A percentile compares a stretch with the other conserved stretches of the same genome.
These are phyloP conservation scores for Daldinia vernicosa DNA, from an alignment of 495 filamentous ascomycete species.

Conservation along the genomic window DNA sequence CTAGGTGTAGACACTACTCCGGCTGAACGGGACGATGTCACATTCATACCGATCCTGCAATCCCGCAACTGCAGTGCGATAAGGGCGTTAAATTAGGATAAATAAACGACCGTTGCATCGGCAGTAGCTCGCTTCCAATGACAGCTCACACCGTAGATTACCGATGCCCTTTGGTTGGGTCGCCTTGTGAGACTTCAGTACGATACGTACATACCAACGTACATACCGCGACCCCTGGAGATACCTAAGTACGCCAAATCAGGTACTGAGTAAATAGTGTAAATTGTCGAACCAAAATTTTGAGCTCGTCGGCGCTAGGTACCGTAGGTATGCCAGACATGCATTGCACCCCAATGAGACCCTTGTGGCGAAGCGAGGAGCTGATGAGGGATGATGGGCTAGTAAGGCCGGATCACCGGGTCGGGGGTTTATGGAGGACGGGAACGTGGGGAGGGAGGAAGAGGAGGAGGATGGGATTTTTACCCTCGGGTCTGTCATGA, in stretches of 20 bases:
- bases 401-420: conserved; percentile 7
- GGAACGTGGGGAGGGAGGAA: background rate
- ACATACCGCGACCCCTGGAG: conserved; percentile 10
- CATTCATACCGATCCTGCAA: conserved; percentile 42
- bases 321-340: background rate
- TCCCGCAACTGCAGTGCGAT: conserved; percentile 33
- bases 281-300: background rate
- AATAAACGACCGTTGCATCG: conserved; percentile 31
- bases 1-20: conserved; percentile 34
- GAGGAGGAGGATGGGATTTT: conserved; percentile 2
- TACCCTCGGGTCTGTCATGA: conserved; percentile 19
- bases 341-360: conserved; percentile 3
- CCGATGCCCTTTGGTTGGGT: conserved; percentile 27
- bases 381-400: background rate
- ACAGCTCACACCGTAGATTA: conserved; percentile 17
- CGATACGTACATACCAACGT: too few relatives aligned
- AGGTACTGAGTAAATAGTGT: background rate
- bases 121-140: conserved; percentile 39
- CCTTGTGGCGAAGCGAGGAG: background rate
- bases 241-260: background rate
- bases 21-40: conserved; percentile 40
- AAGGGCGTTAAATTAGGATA: conserved; percentile 32
- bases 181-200: conserved; percentile 23
- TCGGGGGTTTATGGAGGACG: conserved; percentile 4
- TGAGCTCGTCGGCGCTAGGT: background rate